Conservation (phyloP, 2,329 filamentous ascomycete genomes). For the Teratosphaeria gauchensis region DNA sequence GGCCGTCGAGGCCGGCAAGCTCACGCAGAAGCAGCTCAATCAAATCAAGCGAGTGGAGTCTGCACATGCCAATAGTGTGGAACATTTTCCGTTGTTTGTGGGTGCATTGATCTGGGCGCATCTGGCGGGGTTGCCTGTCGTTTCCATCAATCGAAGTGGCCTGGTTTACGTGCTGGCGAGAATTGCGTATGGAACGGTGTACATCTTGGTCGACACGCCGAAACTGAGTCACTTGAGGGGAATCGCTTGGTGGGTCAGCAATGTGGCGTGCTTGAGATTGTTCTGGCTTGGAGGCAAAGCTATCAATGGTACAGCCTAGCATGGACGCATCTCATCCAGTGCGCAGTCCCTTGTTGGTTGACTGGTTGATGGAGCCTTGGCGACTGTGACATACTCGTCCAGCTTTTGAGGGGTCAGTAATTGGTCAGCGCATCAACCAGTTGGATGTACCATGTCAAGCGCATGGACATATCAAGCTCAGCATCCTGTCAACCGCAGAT, state of each 20-base stretch:
- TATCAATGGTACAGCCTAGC: slow-evolving; percentile 7
- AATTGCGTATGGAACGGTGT: slow-evolving; percentile 31
- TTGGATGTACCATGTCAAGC: not conserved
- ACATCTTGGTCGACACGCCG: slow-evolving; percentile 31
- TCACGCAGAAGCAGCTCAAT: slow-evolving; percentile 33
- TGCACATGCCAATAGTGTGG: slow-evolving; percentile 40
- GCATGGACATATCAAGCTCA: not conserved
- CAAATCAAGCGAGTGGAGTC: slow-evolving; percentile 36
- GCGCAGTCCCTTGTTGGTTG: not conserved
- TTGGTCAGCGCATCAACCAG: not conserved
- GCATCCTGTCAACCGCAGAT: not conserved
- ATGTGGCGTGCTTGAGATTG: slow-evolving; percentile 32
- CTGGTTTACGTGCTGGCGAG: slow-evolving; percentile 34
- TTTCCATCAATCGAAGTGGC: slow-evolving; percentile 30
- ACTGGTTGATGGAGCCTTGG: not conserved
- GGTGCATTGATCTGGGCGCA: slow-evolving; percentile 32
- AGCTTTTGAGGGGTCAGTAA: not conserved
- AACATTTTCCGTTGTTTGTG: slow-evolving; percentile 32
- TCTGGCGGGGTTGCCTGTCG: slow-evolving; percentile 28
- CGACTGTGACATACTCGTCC: not conserved
- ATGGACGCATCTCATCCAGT: not conserved
- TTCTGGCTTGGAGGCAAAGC: slow-evolving; percentile 28
- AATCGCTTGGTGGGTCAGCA: slow-evolving; percentile 35
- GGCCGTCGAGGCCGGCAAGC: slow-evolving; percentile 32
- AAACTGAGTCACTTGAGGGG: slow-evolving; percentile 29